Percentiles rank a stretch among this genome's conserved stretches.
phyloP scores from a whole-genome alignment of 768 basidiomycete genomes.

The Trametes cubensis region DNA sequence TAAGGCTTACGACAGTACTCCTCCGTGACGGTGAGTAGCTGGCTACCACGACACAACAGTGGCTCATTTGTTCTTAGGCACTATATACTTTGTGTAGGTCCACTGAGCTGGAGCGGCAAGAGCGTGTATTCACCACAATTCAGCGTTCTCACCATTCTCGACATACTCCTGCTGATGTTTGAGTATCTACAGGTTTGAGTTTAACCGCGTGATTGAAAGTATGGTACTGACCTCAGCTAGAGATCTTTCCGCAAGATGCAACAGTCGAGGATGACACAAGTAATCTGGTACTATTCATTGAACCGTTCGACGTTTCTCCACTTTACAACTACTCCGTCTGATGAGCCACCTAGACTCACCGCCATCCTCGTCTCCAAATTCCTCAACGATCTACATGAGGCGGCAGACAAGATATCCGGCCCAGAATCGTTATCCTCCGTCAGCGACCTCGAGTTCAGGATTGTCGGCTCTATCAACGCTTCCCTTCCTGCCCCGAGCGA shows the following conservation, averaged over 20 bases:
- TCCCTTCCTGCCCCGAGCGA: background rate
- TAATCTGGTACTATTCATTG: background rate
- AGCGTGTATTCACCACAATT: background rate
- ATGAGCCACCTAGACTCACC: background rate
- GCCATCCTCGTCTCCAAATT: background rate
- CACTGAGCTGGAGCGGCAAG: no score
- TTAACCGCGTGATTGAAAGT: no score
- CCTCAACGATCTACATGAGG: background rate
- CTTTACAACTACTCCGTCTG: background rate
- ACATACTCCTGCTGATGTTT: background rate
- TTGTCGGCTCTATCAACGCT: background rate
- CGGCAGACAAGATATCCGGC: background rate
- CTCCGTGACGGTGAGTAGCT: background rate
- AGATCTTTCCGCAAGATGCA: background rate
- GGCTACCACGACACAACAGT: no score
- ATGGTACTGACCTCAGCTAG: background rate
- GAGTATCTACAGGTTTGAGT: background rate
- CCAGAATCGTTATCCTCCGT: background rate
- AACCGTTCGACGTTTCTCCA: background rate
- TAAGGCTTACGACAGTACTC: background rate
- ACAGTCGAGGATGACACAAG: background rate
- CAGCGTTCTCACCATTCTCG: background rate
- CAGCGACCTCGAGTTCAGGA: background rate
- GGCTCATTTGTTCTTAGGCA: background rate
- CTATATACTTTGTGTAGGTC: background rate